Evolutionary conservation across 768 basidiomycete genomes (phyloP).

Genomic region (Russula sp.): DNA sequence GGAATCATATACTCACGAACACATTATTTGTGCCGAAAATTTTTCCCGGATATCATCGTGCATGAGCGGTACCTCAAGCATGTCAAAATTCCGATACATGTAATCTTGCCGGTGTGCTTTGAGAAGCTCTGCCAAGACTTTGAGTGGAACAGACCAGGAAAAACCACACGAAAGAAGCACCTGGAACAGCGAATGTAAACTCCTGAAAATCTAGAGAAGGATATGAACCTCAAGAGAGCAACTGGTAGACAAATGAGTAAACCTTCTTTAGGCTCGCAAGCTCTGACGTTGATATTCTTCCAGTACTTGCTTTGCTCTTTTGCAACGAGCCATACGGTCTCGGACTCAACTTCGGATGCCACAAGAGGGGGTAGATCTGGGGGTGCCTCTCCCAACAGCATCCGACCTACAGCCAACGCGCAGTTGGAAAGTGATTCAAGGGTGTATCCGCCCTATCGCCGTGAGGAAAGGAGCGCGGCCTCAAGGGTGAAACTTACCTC

Average conservation of each 20-base stretch:
- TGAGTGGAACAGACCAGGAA: neutral
- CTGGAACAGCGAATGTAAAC: conserved; percentile 60
- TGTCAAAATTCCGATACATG: conserved; percentile 63
- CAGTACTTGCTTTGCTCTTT: conserved; percentile 86
- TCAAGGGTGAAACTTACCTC: conserved; percentile 51
- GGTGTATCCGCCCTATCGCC: conserved; percentile 85
- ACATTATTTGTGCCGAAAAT: conserved; percentile 79
- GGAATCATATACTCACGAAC: conserved; percentile 60
- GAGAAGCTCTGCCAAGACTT: conserved; percentile 55
- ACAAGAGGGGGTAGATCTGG: conserved; percentile 63
- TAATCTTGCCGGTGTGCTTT: conserved; percentile 86
- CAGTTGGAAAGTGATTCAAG: conserved; percentile 82
- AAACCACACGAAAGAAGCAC: conserved; percentile 30
- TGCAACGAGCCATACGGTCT: conserved; percentile 85
- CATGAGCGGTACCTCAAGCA: conserved; percentile 78
- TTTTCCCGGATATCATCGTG: conserved; percentile 55
- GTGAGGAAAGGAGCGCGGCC: neutral
- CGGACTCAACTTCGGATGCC: conserved; percentile 75
- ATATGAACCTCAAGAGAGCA: neutral
- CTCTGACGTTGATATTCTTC: conserved; percentile 78
- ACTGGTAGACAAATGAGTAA: neutral
- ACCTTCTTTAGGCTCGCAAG: conserved; percentile 81
- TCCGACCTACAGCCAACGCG: conserved; percentile 75
- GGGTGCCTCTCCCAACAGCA: conserved; percentile 88
- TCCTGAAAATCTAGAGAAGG: conserved; percentile 46